Conservation (phyloP, 345 rosid genomes). For the Linum tenue region DNA sequence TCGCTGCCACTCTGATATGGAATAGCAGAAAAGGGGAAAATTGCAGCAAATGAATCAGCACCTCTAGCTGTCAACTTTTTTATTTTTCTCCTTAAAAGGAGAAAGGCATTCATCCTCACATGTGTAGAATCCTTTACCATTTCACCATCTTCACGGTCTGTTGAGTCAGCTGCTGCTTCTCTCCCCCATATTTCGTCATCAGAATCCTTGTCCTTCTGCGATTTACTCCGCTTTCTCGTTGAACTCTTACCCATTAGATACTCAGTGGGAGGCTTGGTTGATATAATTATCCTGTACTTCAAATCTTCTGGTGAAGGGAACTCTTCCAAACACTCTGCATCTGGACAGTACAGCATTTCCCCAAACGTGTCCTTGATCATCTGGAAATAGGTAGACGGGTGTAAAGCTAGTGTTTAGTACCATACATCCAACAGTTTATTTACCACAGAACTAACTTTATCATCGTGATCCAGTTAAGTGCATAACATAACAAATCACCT, state of each 20-base stretch:
- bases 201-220: conserved; percentile 30
- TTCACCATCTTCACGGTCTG: conserved; percentile 25
- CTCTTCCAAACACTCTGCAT: conserved; percentile 38
- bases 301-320: conserved; percentile 67
- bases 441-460: neutral
- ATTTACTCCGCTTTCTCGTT: conserved; percentile 22
- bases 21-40: neutral
- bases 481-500: conserved; percentile 9
- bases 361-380: conserved; percentile 45
- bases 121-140: conserved; percentile 6
- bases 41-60: conserved; percentile 7
- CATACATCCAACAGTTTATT: neutral
- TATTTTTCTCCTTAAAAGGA: neutral
- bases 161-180: conserved; percentile 20
- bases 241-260: conserved; percentile 27
- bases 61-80: neutral
- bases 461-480: neutral
- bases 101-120: neutral
- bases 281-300: conserved; percentile 45
- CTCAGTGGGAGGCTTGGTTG: conserved; percentile 58
- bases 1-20: conserved; percentile 21
- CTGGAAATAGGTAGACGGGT: conserved; percentile 17
- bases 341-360: conserved; percentile 44
- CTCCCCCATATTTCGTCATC: conserved; percentile 44
- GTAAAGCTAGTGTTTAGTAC: neutral